These are phyloP conservation scores for Saccharomyces eubayanus DNA, from an alignment of 805 yeast species.

Conservation along the genomic window DNA sequence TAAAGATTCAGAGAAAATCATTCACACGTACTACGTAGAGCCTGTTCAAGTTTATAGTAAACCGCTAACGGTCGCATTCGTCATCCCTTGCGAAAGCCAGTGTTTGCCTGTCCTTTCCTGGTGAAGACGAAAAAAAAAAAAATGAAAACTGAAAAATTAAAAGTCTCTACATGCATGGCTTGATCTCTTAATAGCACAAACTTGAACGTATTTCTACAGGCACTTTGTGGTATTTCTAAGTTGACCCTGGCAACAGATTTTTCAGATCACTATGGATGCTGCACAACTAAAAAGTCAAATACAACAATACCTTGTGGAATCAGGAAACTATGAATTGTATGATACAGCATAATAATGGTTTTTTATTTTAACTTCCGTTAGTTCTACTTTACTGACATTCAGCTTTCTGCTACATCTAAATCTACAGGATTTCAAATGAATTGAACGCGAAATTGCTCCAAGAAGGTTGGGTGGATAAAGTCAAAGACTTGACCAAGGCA, in stretches of 20 bases:
- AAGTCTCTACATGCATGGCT: not conserved
- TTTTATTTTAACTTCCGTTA: conserved; percentile 5
- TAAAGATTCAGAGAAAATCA: not conserved
- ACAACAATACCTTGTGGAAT: conserved; percentile 58
- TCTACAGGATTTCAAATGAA: conserved; percentile 44
- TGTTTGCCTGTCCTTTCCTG: not conserved
- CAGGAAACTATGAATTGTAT: conserved; percentile 70
- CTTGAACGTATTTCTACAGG: not conserved
- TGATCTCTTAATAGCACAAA: not conserved
- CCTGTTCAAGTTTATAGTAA: not conserved
- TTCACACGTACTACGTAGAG: not conserved
- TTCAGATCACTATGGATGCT: not conserved
- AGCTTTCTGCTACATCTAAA: not conserved
- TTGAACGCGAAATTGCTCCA: conserved; percentile 59
- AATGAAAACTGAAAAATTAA: not conserved
- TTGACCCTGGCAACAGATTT: not conserved
- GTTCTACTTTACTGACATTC: conserved; percentile 5
- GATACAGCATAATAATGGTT: conserved; percentile 7
- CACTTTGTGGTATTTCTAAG: not conserved
- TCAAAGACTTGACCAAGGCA: conserved; percentile 52
- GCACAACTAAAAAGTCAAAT: conserved; percentile 46
- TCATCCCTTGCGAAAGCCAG: not conserved
- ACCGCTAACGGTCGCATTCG: not conserved
- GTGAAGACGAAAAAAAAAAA: not conserved
- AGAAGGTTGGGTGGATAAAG: conserved; percentile 80